Conservation (phyloP, 768 basidiomycete genomes). For the Agaricus subrufescens region DNA sequence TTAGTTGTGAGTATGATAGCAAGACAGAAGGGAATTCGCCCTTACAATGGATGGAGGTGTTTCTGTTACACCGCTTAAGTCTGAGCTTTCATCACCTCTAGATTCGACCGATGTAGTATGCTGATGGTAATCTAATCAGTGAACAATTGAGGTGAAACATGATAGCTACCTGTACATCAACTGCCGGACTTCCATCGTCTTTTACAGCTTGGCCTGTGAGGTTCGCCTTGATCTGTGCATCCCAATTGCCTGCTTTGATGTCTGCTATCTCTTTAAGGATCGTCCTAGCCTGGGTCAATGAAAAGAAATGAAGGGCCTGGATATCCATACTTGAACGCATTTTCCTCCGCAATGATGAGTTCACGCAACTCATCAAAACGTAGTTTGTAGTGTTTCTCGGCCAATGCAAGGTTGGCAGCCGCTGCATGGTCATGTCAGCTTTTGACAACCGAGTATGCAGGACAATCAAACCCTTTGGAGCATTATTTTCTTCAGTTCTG, state of each 20-base stretch:
- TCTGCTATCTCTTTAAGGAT: slow-evolving; percentile 73
- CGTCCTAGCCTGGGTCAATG: slow-evolving; percentile 31
- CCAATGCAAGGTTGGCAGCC: slow-evolving; percentile 59
- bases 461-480: slow-evolving; percentile 44
- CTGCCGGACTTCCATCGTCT: background rate
- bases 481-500: slow-evolving; percentile 47
- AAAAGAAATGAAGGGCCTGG: background rate
- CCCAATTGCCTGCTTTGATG: slow-evolving; percentile 66
- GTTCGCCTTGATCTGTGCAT: slow-evolving; percentile 40
- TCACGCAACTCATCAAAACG: slow-evolving; percentile 69
- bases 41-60: slow-evolving; percentile 21
- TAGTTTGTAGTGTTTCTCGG: slow-evolving; percentile 66
- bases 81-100: slow-evolving; percentile 25
- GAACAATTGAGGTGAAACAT: background rate
- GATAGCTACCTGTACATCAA: background rate
- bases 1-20: background rate
- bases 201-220: slow-evolving; percentile 18
- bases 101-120: slow-evolving; percentile 3
- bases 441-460: background rate
- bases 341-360: slow-evolving; percentile 71
- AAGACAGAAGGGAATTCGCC: slow-evolving; percentile 11
- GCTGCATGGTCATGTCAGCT: slow-evolving; percentile 36
- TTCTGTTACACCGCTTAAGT: slow-evolving; percentile 29
- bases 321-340: slow-evolving; percentile 63
- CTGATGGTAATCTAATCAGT: background rate